A percentile compares a stretch with the other conserved stretches of the same genome.
Conservation (phyloP, 2,329 filamentous ascomycete species). For the Stylonectria norvegica region DNA sequence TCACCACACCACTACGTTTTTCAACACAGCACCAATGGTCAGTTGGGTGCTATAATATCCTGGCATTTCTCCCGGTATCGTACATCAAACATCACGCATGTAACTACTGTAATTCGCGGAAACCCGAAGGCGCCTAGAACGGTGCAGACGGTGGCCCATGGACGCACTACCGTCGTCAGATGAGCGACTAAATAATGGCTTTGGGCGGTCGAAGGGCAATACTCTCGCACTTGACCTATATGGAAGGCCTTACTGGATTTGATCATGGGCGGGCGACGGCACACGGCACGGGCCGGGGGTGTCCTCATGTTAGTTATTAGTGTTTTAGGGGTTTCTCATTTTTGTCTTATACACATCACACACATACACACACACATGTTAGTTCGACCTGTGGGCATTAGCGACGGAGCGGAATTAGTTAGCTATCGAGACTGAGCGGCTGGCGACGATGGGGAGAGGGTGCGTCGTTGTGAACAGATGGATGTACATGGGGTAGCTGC, state of each 20-base stretch:
- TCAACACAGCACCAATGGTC: slow-evolving; percentile 20
- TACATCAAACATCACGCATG: slow-evolving; percentile 19
- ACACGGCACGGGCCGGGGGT: slow-evolving; percentile 17
- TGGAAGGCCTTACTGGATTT: slow-evolving; percentile 20
- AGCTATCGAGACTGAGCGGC: slow-evolving; percentile 11
- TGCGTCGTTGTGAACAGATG: slow-evolving; percentile 16
- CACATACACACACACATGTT: slow-evolving; percentile 10
- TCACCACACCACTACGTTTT: slow-evolving; percentile 20
- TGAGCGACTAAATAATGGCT: slow-evolving; percentile 22
- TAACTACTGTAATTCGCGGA: slow-evolving; percentile 28
- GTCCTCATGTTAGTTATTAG: slow-evolving; percentile 6
- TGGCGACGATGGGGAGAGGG: slow-evolving; percentile 10
- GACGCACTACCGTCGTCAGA: no score
- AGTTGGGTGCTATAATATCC: slow-evolving; percentile 29
- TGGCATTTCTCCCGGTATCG: slow-evolving; percentile 19
- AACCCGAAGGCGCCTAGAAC: slow-evolving; percentile 14
- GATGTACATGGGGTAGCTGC: no score
- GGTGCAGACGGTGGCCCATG: slow-evolving; percentile 1
- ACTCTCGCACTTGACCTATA: slow-evolving; percentile 24
- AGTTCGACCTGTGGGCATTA: slow-evolving; percentile 25
- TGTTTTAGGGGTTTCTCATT: slow-evolving; percentile 3
- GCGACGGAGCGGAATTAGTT: slow-evolving; percentile 19
- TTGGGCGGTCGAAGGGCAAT: slow-evolving; percentile 20
- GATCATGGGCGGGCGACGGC: slow-evolving; percentile 14
- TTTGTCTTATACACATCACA: not conserved